A percentile compares a stretch with the other conserved stretches of the same genome.
Evolutionary conservation across 495 filamentous ascomycete species (phyloP).

Genomic region (Trichoderma parareesei): DNA sequence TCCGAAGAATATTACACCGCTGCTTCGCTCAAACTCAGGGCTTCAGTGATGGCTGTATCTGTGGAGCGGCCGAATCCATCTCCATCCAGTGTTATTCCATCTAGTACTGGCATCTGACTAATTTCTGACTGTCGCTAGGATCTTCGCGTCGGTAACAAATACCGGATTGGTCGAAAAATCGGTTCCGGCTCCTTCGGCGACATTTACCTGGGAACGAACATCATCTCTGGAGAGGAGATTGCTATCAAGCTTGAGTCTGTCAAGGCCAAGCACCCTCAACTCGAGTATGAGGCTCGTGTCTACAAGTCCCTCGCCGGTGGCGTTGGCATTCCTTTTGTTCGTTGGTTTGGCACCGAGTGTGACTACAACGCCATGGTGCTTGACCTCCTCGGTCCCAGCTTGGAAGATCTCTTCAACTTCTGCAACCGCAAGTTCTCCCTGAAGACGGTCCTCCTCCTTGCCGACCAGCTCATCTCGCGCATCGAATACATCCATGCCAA

Average conservation of each 20-base stretch:
- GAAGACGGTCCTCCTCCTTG: slow-evolving; percentile 97
- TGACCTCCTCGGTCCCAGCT: slow-evolving; percentile 89
- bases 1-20: slow-evolving; percentile 2
- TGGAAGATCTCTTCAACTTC: slow-evolving; percentile 99
- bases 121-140: slow-evolving; percentile 48
- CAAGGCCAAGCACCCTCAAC: slow-evolving; percentile 98
- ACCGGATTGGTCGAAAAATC: slow-evolving; percentile 99
- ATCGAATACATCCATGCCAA: slow-evolving; percentile 99
- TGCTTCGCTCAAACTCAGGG: not conserved
- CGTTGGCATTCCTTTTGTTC: slow-evolving; percentile 97
- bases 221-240: slow-evolving; percentile 99
- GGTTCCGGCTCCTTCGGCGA: slow-evolving; percentile 98
- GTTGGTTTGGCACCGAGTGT: slow-evolving; percentile 99
- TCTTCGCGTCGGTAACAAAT: slow-evolving; percentile 99
- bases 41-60: not conserved
- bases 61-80: not conserved
- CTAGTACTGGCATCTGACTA: not conserved
- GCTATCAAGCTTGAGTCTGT: slow-evolving; percentile 99
- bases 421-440: slow-evolving; percentile 99
- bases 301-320: slow-evolving; percentile 99
- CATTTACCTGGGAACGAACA: slow-evolving; percentile 99
- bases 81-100: not conserved
- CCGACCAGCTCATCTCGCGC: slow-evolving; percentile 97
- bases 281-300: slow-evolving; percentile 98
- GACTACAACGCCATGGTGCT: slow-evolving; percentile 99